These are phyloP conservation scores for Gamsiella multidivaricata DNA, from an alignment of 192 early-diverging fungal genomes.

Conservation along the genomic window DNA sequence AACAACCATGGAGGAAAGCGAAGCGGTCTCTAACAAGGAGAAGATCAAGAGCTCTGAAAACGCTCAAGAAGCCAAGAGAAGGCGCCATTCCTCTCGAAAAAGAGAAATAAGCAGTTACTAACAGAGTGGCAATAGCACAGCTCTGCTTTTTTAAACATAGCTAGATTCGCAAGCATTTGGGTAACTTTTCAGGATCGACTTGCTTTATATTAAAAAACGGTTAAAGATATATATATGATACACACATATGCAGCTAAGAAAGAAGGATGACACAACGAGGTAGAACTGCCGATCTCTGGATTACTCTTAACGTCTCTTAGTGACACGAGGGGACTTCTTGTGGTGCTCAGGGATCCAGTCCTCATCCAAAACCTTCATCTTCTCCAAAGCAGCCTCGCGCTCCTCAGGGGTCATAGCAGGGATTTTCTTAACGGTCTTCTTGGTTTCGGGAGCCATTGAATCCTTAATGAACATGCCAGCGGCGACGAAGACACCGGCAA, in stretches of 20 bases:
- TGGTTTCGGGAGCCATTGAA: constrained; percentile 32
- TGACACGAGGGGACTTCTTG: constrained; percentile 53
- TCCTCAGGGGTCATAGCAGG: constrained; percentile 50
- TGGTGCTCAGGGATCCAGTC: constrained; percentile 57
- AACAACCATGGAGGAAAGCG: too few species aligned
- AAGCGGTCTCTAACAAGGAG: too few species aligned
- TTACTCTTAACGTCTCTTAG: constrained; percentile 33
- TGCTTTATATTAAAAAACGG: background rate
- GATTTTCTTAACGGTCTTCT: constrained; percentile 42
- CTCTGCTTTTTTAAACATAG: background rate
- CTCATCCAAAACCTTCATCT: constrained; percentile 53
- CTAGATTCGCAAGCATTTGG: background rate
- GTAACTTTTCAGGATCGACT: background rate
- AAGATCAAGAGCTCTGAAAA: too few species aligned
- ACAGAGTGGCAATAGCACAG: too few species aligned
- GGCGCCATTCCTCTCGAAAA: too few species aligned
- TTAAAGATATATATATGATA: constrained; percentile 18
- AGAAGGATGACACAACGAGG: background rate
- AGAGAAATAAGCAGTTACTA: too few species aligned
- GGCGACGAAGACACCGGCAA: constrained; percentile 45
- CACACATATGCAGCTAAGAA: constrained; percentile 25
- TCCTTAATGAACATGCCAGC: constrained; percentile 50
- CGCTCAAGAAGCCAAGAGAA: too few species aligned
- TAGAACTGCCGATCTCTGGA: background rate
- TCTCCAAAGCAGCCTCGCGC: constrained; percentile 50